These are phyloP conservation scores for Omphalea diandra DNA, from an alignment of 441 rosid species.

Conservation along the genomic window DNA sequence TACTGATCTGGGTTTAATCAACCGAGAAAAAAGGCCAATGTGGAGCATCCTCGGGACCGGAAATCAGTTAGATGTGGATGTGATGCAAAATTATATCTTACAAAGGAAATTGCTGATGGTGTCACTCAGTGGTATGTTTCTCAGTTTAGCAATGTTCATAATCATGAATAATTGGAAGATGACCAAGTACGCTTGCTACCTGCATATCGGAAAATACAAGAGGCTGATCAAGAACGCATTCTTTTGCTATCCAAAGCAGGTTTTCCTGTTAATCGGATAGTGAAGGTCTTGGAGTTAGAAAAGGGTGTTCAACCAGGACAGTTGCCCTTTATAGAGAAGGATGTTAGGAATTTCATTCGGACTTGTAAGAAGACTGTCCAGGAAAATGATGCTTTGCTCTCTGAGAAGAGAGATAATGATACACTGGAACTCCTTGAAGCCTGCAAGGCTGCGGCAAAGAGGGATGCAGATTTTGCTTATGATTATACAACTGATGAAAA, in stretches of 20 bases:
- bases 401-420: slow-evolving; percentile 71
- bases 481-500: slow-evolving; percentile 61
- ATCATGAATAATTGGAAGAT: slow-evolving; percentile 89
- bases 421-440: slow-evolving; percentile 70
- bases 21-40: slow-evolving; percentile 78
- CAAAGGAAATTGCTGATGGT: slow-evolving; percentile 67
- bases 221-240: slow-evolving; percentile 83
- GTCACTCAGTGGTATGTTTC: slow-evolving; percentile 73
- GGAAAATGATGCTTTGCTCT: slow-evolving; percentile 81
- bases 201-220: slow-evolving; percentile 87
- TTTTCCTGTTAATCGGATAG: slow-evolving; percentile 80
- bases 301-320: slow-evolving; percentile 86
- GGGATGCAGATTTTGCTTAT: slow-evolving; percentile 61
- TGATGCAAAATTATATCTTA: slow-evolving; percentile 80
- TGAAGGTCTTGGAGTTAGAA: slow-evolving; percentile 80
- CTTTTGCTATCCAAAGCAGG: slow-evolving; percentile 91
- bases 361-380: slow-evolving; percentile 79
- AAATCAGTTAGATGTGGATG: slow-evolving; percentile 93
- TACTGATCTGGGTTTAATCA: slow-evolving; percentile 91
- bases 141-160: slow-evolving; percentile 96
- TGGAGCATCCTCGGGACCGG: slow-evolving; percentile 85
- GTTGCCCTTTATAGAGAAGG: slow-evolving; percentile 85
- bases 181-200: slow-evolving; percentile 91
- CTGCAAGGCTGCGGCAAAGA: slow-evolving; percentile 63
- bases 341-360: slow-evolving; percentile 87